Evolutionary conservation across 345 rosid species (phyloP), one percentile per base, ranked within the genome.

Genomic region (Excoecaria agallocha): DNA sequence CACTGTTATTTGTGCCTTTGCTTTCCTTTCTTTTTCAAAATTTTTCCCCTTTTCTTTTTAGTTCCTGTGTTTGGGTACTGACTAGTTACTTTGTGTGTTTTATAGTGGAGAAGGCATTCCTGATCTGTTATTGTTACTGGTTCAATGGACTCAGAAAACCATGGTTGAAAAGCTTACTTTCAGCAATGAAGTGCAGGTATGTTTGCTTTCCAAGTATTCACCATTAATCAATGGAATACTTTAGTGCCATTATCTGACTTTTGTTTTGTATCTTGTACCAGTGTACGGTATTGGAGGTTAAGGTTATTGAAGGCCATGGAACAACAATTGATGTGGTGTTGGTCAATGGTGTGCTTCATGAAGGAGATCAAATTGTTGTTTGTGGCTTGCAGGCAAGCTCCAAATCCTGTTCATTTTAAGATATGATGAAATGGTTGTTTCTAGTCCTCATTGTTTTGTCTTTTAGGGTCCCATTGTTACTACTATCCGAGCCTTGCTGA

Each of bases 201-300:
- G 71, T 66, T 62, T 78, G 48, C 37, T 68, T 70, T 75, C 24
- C 35, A 4, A 13, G 12, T 67, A 17, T 8, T 19, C 16, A 45
- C 45, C 19, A 16, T 49, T 22, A 57, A 41, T 50, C n/a, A 15
- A 20, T 51, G 8, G 25, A 55, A 56, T 37, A 30, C 46, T 51
- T 67, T 10, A 16, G 72, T 48, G 74, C 56, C n/a, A 69, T 68
- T 50, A 49, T 74, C 57, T 82, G 61, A 83, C 75, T 68, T 12
- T 78, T 68, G 58, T 37, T 76, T 82, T 74, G 74, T 72, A 59
- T 78, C 69, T 38, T 72, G 62, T 78, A 73, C 76, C 90, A 95
- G 98, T 91, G 98, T 80, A 95, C 99, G 13, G 99, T 95, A 55
- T 77, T 95, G 84, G 99, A 95, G 87, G 98, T 95, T 56, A 95